A percentile compares a stretch with the other conserved stretches of the same genome.
These are phyloP conservation scores for Sporothrix globosa DNA, from an alignment of 2,329 filamentous ascomycete species.

Conservation along the genomic window DNA sequence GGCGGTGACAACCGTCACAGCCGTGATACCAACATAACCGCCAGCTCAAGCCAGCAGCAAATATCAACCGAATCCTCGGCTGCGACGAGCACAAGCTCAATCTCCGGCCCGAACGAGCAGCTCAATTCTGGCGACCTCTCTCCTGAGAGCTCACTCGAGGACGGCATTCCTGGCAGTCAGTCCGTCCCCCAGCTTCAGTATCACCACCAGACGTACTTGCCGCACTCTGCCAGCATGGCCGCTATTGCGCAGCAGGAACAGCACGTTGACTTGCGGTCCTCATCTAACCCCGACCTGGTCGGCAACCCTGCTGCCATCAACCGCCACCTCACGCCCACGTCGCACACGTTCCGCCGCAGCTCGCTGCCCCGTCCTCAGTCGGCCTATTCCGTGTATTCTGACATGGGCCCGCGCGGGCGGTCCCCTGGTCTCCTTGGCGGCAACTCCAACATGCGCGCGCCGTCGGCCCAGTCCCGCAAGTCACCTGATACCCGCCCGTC, in stretches of 20 bases:
- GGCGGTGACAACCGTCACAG: constrained; percentile 53
- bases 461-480: constrained; percentile 56
- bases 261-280: constrained; percentile 51
- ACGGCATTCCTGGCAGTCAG: constrained; percentile 47
- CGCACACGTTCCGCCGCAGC: constrained; percentile 57
- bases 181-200: constrained; percentile 64
- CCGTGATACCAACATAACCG: constrained; percentile 57
- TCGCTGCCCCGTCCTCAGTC: constrained; percentile 72
- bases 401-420: constrained; percentile 66
- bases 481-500: constrained; percentile 59
- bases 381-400: constrained; percentile 73
- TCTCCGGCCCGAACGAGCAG: constrained; percentile 56
- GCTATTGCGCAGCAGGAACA: constrained; percentile 38
- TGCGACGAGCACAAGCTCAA: constrained; percentile 60
- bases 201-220: constrained; percentile 56
- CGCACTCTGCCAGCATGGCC: constrained; percentile 32
- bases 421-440: constrained; percentile 55
- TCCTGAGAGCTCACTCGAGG: constrained; percentile 56
- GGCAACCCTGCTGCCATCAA: constrained; percentile 58
- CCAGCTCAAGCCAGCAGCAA: constrained; percentile 54
- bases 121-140: constrained; percentile 52
- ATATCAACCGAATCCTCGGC: constrained; percentile 57
- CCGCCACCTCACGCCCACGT: constrained; percentile 65
- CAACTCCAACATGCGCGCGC: constrained; percentile 50
- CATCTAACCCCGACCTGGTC: constrained; percentile 56